Conservation (phyloP, 169 alveolate genomes). For the Plasmodium vinckei region DNA sequence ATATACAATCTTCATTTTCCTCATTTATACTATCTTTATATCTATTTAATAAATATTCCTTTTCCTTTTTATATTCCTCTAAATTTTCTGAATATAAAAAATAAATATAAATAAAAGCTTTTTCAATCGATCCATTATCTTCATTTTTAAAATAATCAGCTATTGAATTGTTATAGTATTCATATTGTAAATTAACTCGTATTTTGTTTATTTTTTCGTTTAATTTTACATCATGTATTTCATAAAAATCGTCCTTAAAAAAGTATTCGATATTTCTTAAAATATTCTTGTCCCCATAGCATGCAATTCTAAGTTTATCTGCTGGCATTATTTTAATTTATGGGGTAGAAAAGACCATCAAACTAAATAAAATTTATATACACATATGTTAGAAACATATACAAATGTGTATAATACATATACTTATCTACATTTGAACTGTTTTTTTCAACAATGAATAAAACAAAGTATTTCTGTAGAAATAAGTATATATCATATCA, state of each 20-base stretch:
- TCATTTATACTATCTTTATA: conserved; percentile 38
- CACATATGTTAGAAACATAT: too few species aligned
- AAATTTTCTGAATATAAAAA: conserved; percentile 45
- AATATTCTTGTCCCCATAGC: conserved; percentile 61
- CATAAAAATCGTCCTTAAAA: conserved; percentile 62
- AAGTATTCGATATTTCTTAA: conserved; percentile 40
- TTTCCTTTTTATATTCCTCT: conserved; percentile 60
- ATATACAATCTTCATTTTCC: conserved; percentile 57
- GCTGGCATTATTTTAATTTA: conserved; percentile 9
- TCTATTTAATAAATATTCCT: conserved; percentile 42
- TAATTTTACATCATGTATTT: conserved; percentile 58
- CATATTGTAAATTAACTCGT: conserved; percentile 34
- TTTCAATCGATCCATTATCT: conserved; percentile 23
- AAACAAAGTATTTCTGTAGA: too few species aligned
- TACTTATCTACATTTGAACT: too few species aligned
- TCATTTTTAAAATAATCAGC: conserved; percentile 71
- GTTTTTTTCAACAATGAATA: too few species aligned
- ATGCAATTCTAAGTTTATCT: conserved; percentile 33
- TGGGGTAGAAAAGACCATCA: too few species aligned
- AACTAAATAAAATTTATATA: too few species aligned
- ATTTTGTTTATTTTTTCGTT: conserved; percentile 35
- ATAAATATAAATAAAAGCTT: conserved; percentile 53
- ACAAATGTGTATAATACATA: too few species aligned
- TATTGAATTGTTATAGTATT: conserved; percentile 43
- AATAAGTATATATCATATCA: too few species aligned